phyloP scores from a whole-genome alignment of 2,329 filamentous ascomycete species.

The Spiromastix sp. region DNA sequence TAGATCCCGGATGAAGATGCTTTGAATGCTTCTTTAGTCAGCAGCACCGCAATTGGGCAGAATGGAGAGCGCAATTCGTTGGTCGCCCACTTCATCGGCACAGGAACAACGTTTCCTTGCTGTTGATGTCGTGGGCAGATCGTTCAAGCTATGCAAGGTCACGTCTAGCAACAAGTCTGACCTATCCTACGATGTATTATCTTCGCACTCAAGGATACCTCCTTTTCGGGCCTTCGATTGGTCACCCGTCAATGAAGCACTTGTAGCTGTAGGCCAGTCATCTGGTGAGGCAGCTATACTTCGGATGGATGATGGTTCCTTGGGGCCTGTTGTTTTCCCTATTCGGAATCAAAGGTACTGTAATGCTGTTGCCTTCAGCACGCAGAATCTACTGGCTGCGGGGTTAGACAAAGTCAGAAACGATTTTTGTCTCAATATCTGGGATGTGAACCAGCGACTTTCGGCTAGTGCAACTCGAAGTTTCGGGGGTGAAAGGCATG shows the following conservation, averaged over 20 bases:
- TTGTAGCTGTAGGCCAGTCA: constrained; percentile 51
- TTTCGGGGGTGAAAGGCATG: constrained; percentile 18
- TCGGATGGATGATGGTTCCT: constrained; percentile 42
- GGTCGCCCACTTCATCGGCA: constrained; percentile 49
- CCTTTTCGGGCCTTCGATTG: constrained; percentile 57
- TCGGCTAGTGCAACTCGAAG: constrained; percentile 23
- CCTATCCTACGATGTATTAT: constrained; percentile 44
- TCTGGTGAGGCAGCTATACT: constrained; percentile 52
- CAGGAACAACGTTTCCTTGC: constrained; percentile 48
- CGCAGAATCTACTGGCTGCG: constrained; percentile 47
- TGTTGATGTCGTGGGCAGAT: constrained; percentile 50
- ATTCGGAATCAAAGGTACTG: constrained; percentile 54
- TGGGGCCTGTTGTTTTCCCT: constrained; percentile 41
- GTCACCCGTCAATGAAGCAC: constrained; percentile 47
- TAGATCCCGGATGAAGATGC: constrained; percentile 2
- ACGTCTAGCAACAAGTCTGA: constrained; percentile 24
- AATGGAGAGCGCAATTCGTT: constrained; percentile 54
- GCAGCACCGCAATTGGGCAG: constrained; percentile 3
- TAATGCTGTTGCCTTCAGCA: constrained; percentile 53
- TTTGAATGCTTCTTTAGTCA: neutral
- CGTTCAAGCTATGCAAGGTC: constrained; percentile 48
- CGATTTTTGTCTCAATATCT: constrained; percentile 55
- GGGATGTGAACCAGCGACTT: constrained; percentile 46
- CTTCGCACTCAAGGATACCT: constrained; percentile 45
- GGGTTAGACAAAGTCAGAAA: constrained; percentile 54